A percentile compares a stretch with the other conserved stretches of the same genome.
phyloP scores from a whole-genome alignment of 2,329 filamentous ascomycete species.

The Fusarium sterilihyphosum region DNA sequence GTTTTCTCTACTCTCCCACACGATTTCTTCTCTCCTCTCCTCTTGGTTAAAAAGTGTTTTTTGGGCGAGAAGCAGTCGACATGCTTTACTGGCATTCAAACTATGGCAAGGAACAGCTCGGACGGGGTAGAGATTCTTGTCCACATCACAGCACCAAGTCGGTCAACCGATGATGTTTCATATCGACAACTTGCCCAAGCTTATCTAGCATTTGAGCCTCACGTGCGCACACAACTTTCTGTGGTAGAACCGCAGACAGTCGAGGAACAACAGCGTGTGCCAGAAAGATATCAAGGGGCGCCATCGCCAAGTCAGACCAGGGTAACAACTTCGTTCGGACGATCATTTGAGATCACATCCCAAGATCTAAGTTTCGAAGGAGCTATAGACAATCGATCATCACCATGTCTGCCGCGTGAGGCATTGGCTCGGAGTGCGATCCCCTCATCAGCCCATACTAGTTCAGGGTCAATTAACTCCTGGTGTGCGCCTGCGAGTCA shows the following conservation, averaged over 20 bases:
- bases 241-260: background rate
- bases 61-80: constrained; percentile 16
- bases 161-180: constrained; percentile 56
- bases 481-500: constrained; percentile 60
- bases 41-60: constrained; percentile 4
- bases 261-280: background rate
- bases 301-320: constrained; percentile 20
- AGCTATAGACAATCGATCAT: constrained; percentile 56
- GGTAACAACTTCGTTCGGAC: constrained; percentile 25
- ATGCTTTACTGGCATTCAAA: constrained; percentile 37
- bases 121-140: constrained; percentile 63
- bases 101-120: constrained; percentile 41
- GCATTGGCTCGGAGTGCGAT: background rate
- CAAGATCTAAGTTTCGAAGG: constrained; percentile 57
- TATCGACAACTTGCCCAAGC: constrained; percentile 62
- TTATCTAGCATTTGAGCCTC: constrained; percentile 60
- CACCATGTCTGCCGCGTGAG: constrained; percentile 41
- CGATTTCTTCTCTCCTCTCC: background rate
- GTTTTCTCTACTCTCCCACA: background rate
- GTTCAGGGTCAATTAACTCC: constrained; percentile 45
- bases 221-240: constrained; percentile 18
- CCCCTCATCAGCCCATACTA: constrained; percentile 11
- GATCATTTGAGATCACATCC: constrained; percentile 45
- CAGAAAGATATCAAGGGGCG: background rate
- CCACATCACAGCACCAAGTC: constrained; percentile 64